phyloP scores from a whole-genome alignment of 2,329 filamentous ascomycete genomes.

The Fusarium liriodendri region DNA sequence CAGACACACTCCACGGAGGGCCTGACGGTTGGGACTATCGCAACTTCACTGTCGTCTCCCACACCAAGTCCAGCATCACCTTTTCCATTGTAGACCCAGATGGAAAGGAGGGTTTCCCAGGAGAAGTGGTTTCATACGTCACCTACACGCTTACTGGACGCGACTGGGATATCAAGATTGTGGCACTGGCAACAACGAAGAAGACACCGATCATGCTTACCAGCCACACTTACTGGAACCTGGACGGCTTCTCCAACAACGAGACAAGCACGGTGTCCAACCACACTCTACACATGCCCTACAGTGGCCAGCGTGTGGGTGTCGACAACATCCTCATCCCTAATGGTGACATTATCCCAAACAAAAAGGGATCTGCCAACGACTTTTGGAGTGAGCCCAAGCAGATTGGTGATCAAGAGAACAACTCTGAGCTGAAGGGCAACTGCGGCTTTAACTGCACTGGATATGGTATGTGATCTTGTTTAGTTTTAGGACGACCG shows the following conservation, averaged over 20 bases:
- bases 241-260: slow-evolving; percentile 82
- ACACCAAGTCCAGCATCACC: slow-evolving; percentile 75
- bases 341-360: slow-evolving; percentile 79
- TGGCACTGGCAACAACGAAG: slow-evolving; percentile 76
- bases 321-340: slow-evolving; percentile 80
- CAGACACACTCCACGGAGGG: slow-evolving; percentile 77
- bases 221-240: slow-evolving; percentile 82
- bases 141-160: slow-evolving; percentile 76
- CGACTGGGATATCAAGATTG: slow-evolving; percentile 80
- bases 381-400: slow-evolving; percentile 88
- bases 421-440: slow-evolving; percentile 69
- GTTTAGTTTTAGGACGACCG: background rate
- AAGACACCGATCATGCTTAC: slow-evolving; percentile 87
- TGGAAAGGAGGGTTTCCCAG: slow-evolving; percentile 81
- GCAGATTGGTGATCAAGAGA: slow-evolving; percentile 78
- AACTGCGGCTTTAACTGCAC: slow-evolving; percentile 87
- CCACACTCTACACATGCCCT: slow-evolving; percentile 79
- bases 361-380: slow-evolving; percentile 74
- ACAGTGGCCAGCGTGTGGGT: slow-evolving; percentile 75
- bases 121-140: slow-evolving; percentile 78
- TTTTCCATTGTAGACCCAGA: slow-evolving; percentile 80
- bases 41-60: slow-evolving; percentile 80
- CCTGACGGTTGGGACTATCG: slow-evolving; percentile 80
- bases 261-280: slow-evolving; percentile 74
- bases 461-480: slow-evolving; percentile 75